Conservation (phyloP, 257 asterid species). For the Hygrophila difformis region DNA sequence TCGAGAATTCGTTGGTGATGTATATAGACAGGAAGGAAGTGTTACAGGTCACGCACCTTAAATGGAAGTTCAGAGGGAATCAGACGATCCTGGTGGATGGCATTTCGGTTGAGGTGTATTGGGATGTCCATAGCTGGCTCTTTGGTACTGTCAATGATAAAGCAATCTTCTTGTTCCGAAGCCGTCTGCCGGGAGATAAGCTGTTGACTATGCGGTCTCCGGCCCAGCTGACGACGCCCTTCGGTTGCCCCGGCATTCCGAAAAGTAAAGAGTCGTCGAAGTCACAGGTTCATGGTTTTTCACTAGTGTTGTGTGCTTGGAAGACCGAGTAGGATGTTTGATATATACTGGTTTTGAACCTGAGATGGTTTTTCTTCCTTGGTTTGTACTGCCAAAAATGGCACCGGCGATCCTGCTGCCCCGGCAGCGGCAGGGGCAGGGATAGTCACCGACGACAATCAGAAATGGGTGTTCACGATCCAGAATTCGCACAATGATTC, state of each 20-base stretch:
- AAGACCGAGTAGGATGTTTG: not conserved
- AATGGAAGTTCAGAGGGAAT: slow-evolving; percentile 74
- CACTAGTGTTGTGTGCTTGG: not conserved
- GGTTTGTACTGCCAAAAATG: too few relatives aligned
- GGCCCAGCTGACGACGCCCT: not conserved
- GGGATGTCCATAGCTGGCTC: slow-evolving; percentile 81
- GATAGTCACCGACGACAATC: too few relatives aligned
- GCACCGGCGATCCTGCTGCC: too few relatives aligned
- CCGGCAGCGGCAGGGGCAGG: too few relatives aligned
- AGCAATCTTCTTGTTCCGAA: slow-evolving; percentile 57
- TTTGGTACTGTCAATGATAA: slow-evolving; percentile 36
- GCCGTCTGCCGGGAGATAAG: not conserved
- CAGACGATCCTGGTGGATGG: slow-evolving; percentile 56
- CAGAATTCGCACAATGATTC: too few relatives aligned
- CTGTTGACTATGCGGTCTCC: slow-evolving; percentile 9
- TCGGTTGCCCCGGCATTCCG: not conserved
- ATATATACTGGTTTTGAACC: not conserved
- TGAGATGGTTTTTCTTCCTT: too few relatives aligned
- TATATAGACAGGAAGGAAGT: slow-evolving; percentile 35
- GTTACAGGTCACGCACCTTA: slow-evolving; percentile 39
- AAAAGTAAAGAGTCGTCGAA: not conserved
- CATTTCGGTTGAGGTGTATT: slow-evolving; percentile 41
- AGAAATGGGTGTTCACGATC: too few relatives aligned
- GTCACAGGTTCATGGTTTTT: not conserved
- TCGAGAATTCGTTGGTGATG: slow-evolving; percentile 35